Percentiles rank a stretch among this genome's conserved stretches.
Conservation (phyloP, 352 stramenopile species). For the Pythium phragmiticola region DNA sequence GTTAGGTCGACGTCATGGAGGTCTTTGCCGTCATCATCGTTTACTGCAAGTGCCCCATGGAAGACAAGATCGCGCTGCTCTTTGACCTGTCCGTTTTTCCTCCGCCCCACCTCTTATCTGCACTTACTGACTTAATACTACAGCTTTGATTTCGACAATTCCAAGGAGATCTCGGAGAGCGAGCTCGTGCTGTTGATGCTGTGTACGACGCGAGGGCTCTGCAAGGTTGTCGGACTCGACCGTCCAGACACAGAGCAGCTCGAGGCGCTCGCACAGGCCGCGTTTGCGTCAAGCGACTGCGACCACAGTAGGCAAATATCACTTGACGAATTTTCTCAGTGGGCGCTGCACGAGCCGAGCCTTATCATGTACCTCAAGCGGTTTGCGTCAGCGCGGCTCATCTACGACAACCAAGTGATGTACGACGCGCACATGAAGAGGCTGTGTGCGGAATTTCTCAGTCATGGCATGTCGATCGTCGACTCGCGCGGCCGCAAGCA, state of each 20-base stretch:
- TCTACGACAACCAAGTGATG: constrained; percentile 66
- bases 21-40: constrained; percentile 77
- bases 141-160: constrained; percentile 81
- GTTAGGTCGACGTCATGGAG: constrained; percentile 69
- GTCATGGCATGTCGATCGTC: constrained; percentile 23
- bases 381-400: constrained; percentile 59
- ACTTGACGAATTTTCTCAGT: constrained; percentile 56
- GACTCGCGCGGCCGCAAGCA: constrained; percentile 25
- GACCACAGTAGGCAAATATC: constrained; percentile 62
- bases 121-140: neutral
- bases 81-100: constrained; percentile 49
- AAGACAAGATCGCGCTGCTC: constrained; percentile 65
- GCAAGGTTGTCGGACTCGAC: constrained; percentile 61
- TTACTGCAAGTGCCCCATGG: constrained; percentile 61
- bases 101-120: neutral
- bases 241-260: constrained; percentile 49
- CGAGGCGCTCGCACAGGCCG: constrained; percentile 44
- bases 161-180: constrained; percentile 56
- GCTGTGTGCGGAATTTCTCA: constrained; percentile 49
- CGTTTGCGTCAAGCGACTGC: constrained; percentile 57
- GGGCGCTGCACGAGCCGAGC: constrained; percentile 49
- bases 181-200: constrained; percentile 75
- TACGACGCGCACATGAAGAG: constrained; percentile 64
- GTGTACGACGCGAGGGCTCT: constrained; percentile 68
- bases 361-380: constrained; percentile 54